Percentiles rank a stretch among this genome's conserved stretches.
Evolutionary conservation across 441 rosid genomes (phyloP).

Genomic region (Jatropha multifida): DNA sequence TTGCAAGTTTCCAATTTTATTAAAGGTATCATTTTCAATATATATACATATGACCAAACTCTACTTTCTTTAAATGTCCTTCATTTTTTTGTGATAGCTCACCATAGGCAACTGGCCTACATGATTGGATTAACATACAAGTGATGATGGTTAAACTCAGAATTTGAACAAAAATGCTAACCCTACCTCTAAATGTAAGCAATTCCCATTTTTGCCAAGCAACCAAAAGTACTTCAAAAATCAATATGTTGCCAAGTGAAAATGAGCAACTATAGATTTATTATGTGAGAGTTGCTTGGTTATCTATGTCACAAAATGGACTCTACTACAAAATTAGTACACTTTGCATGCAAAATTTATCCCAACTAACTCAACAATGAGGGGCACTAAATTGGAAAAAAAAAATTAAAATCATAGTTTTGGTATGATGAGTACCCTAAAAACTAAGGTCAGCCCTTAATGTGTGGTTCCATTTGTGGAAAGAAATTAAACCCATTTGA

Average conservation of each 20-base stretch:
- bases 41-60: background rate
- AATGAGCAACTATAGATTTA: constrained; percentile 21
- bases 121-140: background rate
- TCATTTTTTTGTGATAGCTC: background rate
- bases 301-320: constrained; percentile 16
- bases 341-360: background rate
- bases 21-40: too few relatives aligned
- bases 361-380: background rate
- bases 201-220: constrained; percentile 7
- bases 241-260: constrained; percentile 17
- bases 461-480: constrained; percentile 1
- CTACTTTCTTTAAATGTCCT: background rate
- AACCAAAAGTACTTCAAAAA: constrained; percentile 13
- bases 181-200: background rate
- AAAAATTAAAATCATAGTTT: background rate
- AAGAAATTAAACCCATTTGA: constrained; percentile 16
- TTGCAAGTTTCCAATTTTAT: too few relatives aligned
- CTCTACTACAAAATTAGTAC: background rate
- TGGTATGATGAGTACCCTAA: background rate
- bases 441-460: background rate
- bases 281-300: constrained; percentile 22
- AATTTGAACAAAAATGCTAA: background rate
- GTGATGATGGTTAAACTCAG: background rate
- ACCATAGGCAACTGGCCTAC: constrained; percentile 3
- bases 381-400: background rate